Conservation (phyloP, 2,329 filamentous ascomycete species). For the Huntiella decipiens region DNA sequence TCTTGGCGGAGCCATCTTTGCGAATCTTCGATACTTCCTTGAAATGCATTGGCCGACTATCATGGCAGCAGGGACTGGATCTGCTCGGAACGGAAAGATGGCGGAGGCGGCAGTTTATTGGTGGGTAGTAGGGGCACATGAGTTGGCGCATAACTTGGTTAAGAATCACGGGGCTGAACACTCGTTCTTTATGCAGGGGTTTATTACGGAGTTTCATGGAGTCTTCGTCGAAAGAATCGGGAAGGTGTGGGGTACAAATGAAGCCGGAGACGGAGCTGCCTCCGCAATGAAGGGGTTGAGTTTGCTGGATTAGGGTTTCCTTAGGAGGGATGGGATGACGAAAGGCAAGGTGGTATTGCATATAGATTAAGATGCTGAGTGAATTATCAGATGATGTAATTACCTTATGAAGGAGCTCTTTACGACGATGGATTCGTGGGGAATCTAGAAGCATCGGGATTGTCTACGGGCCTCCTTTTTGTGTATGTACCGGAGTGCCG, state of each 20-base stretch:
- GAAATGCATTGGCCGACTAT: constrained; percentile 49
- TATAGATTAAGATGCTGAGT: no score
- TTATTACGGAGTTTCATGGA: constrained; percentile 58
- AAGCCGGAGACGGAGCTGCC: no score
- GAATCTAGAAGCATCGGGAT: no score
- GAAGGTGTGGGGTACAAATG: background rate
- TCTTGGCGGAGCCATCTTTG: constrained; percentile 69
- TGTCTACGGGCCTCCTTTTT: no score
- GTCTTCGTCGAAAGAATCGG: constrained; percentile 42
- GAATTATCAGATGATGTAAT: no score
- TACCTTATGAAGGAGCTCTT: no score
- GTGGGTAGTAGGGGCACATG: constrained; percentile 92
- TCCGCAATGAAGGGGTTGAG: no score
- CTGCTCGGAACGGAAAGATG: constrained; percentile 1
- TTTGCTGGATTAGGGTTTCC: no score
- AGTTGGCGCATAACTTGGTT: constrained; percentile 87
- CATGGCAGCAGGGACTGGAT: constrained; percentile 17
- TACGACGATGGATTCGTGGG: no score
- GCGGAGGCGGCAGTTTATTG: constrained; percentile 61
- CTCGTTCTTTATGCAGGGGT: constrained; percentile 70
- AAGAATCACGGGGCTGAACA: constrained; percentile 57
- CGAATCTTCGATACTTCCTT: constrained; percentile 75
- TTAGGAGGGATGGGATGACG: no score
- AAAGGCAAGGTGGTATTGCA: no score
- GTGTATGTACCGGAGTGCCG: no score